These are phyloP conservation scores for Arthrobotrys iridis DNA, from an alignment of 2,329 filamentous ascomycete genomes.

Conservation along the genomic window DNA sequence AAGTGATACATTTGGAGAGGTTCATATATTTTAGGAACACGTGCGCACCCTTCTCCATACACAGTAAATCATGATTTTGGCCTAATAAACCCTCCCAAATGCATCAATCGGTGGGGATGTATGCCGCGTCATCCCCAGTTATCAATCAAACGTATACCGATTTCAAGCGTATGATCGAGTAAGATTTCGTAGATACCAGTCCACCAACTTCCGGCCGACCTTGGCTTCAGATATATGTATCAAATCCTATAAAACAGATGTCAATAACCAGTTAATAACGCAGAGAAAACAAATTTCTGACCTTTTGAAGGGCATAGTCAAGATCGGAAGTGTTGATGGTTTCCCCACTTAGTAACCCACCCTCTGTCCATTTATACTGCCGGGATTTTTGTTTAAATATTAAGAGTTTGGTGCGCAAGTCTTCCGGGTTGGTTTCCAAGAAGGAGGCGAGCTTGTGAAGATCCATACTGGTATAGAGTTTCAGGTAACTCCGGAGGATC, in stretches of 20 bases:
- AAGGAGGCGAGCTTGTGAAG: slow-evolving; percentile 97
- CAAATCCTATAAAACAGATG: slow-evolving; percentile 72
- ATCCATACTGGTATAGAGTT: slow-evolving; percentile 99
- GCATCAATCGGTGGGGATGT: too few relatives aligned
- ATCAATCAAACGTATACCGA: background rate
- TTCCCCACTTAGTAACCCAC: slow-evolving; percentile 89
- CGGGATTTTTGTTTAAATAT: slow-evolving; percentile 99
- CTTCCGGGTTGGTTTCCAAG: slow-evolving; percentile 95
- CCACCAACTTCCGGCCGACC: slow-evolving; percentile 94
- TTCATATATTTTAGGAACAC: too few relatives aligned
- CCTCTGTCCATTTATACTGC: slow-evolving; percentile 93
- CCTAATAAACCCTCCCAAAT: too few relatives aligned
- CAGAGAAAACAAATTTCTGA: slow-evolving; percentile 66
- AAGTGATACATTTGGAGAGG: background rate
- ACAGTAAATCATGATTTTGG: too few relatives aligned
- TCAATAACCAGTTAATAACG: slow-evolving; percentile 8
- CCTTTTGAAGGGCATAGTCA: slow-evolving; percentile 95
- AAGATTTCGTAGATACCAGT: slow-evolving; percentile 98
- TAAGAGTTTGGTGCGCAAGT: slow-evolving; percentile 89
- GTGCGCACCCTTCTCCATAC: too few relatives aligned
- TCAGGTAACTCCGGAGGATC: slow-evolving; percentile 97
- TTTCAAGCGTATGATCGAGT: slow-evolving; percentile 77
- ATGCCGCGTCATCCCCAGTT: too few relatives aligned
- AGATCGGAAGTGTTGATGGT: slow-evolving; percentile 92
- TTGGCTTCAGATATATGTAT: slow-evolving; percentile 99